Evolutionary conservation across 2,329 filamentous ascomycete species (phyloP).

Genomic region (Domatiomyces globalis): DNA sequence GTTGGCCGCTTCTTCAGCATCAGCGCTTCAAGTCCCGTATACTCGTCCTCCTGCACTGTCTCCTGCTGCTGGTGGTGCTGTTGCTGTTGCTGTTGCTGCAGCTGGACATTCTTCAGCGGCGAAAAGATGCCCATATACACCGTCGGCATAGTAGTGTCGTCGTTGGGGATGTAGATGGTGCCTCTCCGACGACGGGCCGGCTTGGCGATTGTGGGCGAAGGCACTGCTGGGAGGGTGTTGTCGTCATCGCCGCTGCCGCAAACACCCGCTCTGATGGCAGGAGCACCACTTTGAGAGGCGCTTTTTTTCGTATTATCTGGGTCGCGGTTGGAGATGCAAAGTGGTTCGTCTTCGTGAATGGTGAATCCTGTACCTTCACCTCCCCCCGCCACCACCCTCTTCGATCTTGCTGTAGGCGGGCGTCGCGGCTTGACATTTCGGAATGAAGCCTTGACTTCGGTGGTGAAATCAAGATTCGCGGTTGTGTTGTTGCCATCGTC

Average conservation of each 20-base stretch:
- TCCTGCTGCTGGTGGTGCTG: background rate
- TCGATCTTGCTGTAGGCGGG: constrained; percentile 15
- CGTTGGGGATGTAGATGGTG: constrained; percentile 30
- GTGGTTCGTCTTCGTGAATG: constrained; percentile 24
- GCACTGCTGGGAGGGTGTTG: background rate
- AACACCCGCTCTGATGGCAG: background rate
- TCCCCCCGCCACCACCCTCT: too few species aligned
- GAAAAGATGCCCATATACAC: constrained; percentile 33
- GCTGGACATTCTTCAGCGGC: constrained; percentile 23
- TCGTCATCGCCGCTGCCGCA: background rate
- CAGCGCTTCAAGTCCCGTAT: constrained; percentile 25
- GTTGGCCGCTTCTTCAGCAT: constrained; percentile 17
- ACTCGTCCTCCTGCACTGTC: constrained; percentile 13
- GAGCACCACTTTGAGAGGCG: too few species aligned
- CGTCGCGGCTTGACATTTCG: constrained; percentile 15
- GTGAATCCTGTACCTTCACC: constrained; percentile 18
- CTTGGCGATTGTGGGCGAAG: constrained; percentile 5
- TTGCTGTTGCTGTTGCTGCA: background rate
- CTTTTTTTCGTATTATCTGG: background rate
- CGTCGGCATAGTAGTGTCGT: constrained; percentile 29
- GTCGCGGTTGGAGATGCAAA: background rate
- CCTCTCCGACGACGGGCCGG: constrained; percentile 21
- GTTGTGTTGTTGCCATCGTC: constrained; percentile 22
- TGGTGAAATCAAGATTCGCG: constrained; percentile 28
- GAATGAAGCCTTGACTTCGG: constrained; percentile 23